Base-by-base conservation (phyloP, 2,329 filamentous ascomycete species). In the Chaetoscypha palmicola region DNA sequence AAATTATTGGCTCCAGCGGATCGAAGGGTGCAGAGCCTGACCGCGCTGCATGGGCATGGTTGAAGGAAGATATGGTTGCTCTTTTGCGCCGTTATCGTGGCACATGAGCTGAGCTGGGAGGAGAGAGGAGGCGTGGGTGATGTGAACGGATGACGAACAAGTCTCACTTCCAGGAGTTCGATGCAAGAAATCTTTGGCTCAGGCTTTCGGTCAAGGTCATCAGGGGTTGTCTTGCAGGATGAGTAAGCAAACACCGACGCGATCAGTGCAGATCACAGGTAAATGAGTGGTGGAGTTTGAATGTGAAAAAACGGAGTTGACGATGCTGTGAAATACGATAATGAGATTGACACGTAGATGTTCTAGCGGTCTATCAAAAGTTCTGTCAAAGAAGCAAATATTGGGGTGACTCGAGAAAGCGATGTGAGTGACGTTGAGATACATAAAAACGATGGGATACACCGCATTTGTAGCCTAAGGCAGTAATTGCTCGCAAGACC, bases 31-130 rank as follows among this genome's bases (percentile, higher is more conserved):
- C 70, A 72, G 76, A 76, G 73, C 63, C 57, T 53, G 60, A 65
- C 70, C 74, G 74, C 71, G 68, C 76, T 68, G 72, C 77, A 80
- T 79, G 58, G 62, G 72, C 77, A 80, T 79, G 58, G 62, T 70
- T 66, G 56, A 52, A 56, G 58, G 46, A 53, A 58, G 52, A 47
- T 55, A 61, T 61, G 55, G 46, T 61, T 52, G 38, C 43, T 53
- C 45, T 45, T 52, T 46, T 54, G 54, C 50, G 55, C 56, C 56
- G 53, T 54, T 50, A 39, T 46, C 41, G 49, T 52, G 56, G 56
- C 58, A 61, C 55, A 57, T 50, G 46, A 38, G n/a, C n/a, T n/a
- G 36, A 28, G 17, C 14, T 5, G 33, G 7, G 11, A 21, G 20
- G 17, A 23, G 11, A 7, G 10, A 22, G n/a, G n/a, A 16, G 32